phyloP scores from a whole-genome alignment of 2,329 filamentous ascomycete genomes.

The Cercospora beticola region DNA sequence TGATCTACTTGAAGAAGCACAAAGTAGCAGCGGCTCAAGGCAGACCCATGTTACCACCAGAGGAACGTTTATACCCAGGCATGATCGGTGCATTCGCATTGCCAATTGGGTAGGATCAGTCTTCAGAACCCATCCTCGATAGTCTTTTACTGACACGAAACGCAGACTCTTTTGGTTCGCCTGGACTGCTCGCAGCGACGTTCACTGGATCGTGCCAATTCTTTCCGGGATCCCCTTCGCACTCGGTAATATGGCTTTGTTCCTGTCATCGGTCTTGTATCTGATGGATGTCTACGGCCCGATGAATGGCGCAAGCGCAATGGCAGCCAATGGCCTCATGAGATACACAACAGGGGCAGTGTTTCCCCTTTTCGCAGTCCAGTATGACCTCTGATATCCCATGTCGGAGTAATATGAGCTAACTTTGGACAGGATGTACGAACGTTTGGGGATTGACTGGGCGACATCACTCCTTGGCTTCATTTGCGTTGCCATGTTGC shows the following conservation, averaged over 20 bases:
- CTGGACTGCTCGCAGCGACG: slow-evolving; percentile 38
- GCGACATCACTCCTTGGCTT: slow-evolving; percentile 47
- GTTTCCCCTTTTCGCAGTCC: slow-evolving; percentile 20
- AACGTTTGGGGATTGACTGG: slow-evolving; percentile 44
- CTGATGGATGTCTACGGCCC: slow-evolving; percentile 56
- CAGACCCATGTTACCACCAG: slow-evolving; percentile 31
- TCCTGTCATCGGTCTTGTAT: slow-evolving; percentile 44
- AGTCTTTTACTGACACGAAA: slow-evolving; percentile 7
- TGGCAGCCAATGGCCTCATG: slow-evolving; percentile 58
- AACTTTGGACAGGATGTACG: slow-evolving; percentile 36
- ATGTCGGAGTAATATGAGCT: neutral
- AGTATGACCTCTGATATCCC: neutral
- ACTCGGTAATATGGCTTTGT: slow-evolving; percentile 36
- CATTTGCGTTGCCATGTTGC: slow-evolving; percentile 40
- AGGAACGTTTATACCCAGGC: slow-evolving; percentile 39
- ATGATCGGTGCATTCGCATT: slow-evolving; percentile 40
- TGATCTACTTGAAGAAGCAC: slow-evolving; percentile 40
- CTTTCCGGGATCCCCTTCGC: slow-evolving; percentile 38
- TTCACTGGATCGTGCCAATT: slow-evolving; percentile 43
- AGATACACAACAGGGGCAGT: slow-evolving; percentile 20
- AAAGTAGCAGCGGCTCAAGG: slow-evolving; percentile 34
- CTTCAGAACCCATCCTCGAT: neutral
- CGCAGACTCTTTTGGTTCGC: slow-evolving; percentile 42
- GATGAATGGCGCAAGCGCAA: slow-evolving; percentile 57
- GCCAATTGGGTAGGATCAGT: slow-evolving; percentile 31